A percentile compares a stretch with the other conserved stretches of the same genome.
These are phyloP conservation scores for Macadamia tetraphylla DNA, from an alignment of 164 flowering plant genomes.

Conservation along the genomic window DNA sequence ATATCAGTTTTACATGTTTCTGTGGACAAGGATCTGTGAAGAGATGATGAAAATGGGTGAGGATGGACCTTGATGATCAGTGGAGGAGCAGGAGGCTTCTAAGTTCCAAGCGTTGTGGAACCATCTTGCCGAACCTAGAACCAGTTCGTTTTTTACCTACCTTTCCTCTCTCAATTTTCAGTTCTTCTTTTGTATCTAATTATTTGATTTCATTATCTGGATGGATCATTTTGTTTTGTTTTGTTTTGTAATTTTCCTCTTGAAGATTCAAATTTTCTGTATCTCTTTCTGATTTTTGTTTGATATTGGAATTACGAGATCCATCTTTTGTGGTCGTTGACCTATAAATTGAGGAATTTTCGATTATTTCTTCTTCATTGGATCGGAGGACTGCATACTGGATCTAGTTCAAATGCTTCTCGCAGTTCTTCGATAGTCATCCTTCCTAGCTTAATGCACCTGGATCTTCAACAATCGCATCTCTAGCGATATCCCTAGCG, in stretches of 20 bases:
- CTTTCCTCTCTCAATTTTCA: background rate
- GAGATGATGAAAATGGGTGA: constrained; percentile 6
- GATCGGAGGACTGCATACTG: background rate
- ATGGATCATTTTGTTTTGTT: background rate
- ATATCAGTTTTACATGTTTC: background rate
- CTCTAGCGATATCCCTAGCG: constrained; percentile 48
- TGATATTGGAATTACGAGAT: background rate
- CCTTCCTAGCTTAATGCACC: constrained; percentile 51
- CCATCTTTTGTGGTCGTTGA: background rate
- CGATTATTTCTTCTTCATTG: background rate
- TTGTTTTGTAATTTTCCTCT: background rate
- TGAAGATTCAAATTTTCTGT: background rate
- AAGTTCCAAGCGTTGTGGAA: constrained; percentile 49
- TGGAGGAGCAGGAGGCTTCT: constrained; percentile 25
- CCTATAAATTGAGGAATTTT: background rate
- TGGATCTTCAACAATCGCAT: constrained; percentile 64
- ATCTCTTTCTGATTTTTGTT: background rate
- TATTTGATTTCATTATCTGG: too few species aligned
- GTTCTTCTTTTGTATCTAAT: background rate
- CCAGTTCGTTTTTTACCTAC: constrained; percentile 26
- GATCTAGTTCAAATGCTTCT: constrained; percentile 48
- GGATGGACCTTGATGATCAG: constrained; percentile 11
- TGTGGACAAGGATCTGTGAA: background rate
- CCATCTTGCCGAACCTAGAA: constrained; percentile 53
- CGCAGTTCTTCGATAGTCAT: constrained; percentile 48